Conservation (phyloP, 208 protist species). For the Blechomonas ayalai region DNA sequence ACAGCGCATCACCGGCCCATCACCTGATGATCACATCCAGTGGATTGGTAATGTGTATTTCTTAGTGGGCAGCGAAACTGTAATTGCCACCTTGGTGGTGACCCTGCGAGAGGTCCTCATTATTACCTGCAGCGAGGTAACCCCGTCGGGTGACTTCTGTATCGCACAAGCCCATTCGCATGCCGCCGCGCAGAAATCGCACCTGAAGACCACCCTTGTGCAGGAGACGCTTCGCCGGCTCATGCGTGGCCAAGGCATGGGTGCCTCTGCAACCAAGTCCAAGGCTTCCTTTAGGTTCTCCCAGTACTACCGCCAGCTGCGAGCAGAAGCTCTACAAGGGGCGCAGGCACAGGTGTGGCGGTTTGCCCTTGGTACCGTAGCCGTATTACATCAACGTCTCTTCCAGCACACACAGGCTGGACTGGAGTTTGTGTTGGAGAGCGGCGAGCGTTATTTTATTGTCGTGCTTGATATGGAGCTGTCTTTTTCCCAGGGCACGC, state of each 20-base stretch:
- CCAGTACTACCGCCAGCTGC: constrained; percentile 69
- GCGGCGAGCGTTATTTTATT: constrained; percentile 40
- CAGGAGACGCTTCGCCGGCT: constrained; percentile 41
- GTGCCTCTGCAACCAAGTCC: constrained; percentile 15
- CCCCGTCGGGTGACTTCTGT: constrained; percentile 45
- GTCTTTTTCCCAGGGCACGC: constrained; percentile 37
- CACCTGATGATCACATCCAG: constrained; percentile 4
- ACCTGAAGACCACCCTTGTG: constrained; percentile 20
- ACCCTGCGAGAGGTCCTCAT: constrained; percentile 52
- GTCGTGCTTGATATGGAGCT: constrained; percentile 60
- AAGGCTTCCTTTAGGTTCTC: constrained; percentile 54
- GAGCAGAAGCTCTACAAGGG: constrained; percentile 26
- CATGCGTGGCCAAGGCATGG: constrained; percentile 9
- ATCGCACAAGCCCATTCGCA: constrained; percentile 40
- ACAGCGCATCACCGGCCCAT: constrained; percentile 28
- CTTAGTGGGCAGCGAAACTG: constrained; percentile 37
- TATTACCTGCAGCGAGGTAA: constrained; percentile 55
- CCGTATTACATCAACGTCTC: constrained; percentile 40
- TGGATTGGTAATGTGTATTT: constrained; percentile 64
- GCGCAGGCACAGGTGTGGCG: constrained; percentile 48
- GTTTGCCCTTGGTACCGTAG: constrained; percentile 32
- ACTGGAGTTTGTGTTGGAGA: constrained; percentile 59
- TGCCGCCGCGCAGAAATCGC: constrained; percentile 25
- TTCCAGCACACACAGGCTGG: constrained; percentile 62
- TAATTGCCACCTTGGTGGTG: constrained; percentile 45